phyloP scores from a whole-genome alignment of 495 filamentous ascomycete genomes.

The Usnea hakonensis region DNA sequence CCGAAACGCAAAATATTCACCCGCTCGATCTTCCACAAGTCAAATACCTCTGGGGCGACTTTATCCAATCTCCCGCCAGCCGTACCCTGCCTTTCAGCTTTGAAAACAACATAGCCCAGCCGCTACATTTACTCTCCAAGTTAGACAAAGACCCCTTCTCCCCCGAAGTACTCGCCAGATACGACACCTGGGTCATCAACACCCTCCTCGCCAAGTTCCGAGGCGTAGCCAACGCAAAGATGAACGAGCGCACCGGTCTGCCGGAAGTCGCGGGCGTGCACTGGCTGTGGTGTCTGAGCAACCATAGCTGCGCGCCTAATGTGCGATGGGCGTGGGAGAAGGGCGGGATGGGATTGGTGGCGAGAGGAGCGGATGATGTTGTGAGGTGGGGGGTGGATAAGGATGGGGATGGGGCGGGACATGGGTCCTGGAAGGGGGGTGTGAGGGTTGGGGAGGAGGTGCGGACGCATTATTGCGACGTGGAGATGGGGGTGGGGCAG shows the following conservation, averaged over 20 bases:
- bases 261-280: conserved; percentile 77
- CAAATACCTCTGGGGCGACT: conserved; percentile 95
- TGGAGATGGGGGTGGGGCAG: conserved; percentile 64
- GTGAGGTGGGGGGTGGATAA: conserved; percentile 35
- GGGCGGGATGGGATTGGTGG: conserved; percentile 66
- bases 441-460: conserved; percentile 76
- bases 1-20: conserved; percentile 71
- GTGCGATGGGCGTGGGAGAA: conserved; percentile 81
- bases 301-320: conserved; percentile 92
- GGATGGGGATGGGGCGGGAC: conserved; percentile 5
- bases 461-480: conserved; percentile 89
- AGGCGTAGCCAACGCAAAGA: conserved; percentile 77
- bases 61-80: conserved; percentile 27
- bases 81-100: conserved; percentile 75
- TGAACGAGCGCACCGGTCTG: conserved; percentile 61
- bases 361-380: conserved; percentile 35
- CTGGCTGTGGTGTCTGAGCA: conserved; percentile 71
- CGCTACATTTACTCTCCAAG: conserved; percentile 78
- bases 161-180: conserved; percentile 39
- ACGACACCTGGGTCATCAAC: conserved; percentile 91
- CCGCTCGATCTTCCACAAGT: conserved; percentile 76
- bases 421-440: conserved; percentile 36
- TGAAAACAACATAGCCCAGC: conserved; percentile 70
- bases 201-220: conserved; percentile 90
- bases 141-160: conserved; percentile 84